Evolutionary conservation across 371 early-diverging fungal genomes (phyloP).

Genomic region (Dichotomocladium elegans): DNA sequence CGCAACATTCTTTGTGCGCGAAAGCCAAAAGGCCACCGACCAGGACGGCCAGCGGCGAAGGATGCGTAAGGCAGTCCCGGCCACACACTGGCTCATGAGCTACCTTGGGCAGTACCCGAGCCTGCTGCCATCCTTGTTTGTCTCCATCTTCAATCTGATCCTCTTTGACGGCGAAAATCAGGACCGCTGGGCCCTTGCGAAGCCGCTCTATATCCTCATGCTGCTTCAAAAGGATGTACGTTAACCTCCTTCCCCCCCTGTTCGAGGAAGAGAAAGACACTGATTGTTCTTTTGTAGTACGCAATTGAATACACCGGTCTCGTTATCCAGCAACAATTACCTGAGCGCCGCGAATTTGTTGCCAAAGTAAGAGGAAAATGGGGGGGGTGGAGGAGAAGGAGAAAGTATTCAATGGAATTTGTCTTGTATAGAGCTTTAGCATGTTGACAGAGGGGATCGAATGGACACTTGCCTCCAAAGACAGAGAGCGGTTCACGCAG

Average conservation of each 20-base stretch:
- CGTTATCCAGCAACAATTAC: conserved; percentile 68
- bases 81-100: conserved; percentile 48
- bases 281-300: conserved; percentile 28
- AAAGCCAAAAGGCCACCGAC: conserved; percentile 37
- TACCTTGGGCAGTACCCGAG: conserved; percentile 51
- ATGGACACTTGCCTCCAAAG: conserved; percentile 55
- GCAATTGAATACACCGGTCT: conserved; percentile 60
- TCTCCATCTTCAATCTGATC: conserved; percentile 64
- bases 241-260: not conserved
- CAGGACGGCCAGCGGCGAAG: conserved; percentile 2
- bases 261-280: not conserved
- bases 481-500: conserved; percentile 81
- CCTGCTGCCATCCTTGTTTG: conserved; percentile 57
- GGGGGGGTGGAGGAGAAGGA: not conserved
- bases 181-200: conserved; percentile 79
- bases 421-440: conserved; percentile 31
- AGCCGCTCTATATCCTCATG: conserved; percentile 77
- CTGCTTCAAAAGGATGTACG: conserved; percentile 67
- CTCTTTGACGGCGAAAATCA: conserved; percentile 77
- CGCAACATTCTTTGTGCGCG: conserved; percentile 63
- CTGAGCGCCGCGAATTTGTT: conserved; percentile 64
- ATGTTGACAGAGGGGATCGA: conserved; percentile 68
- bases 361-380: conserved; percentile 45
- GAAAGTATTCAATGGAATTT: not conserved
- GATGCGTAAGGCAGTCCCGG: not conserved